Conservation (phyloP, 169 alveolate genomes). For the Eimeria acervulina region DNA sequence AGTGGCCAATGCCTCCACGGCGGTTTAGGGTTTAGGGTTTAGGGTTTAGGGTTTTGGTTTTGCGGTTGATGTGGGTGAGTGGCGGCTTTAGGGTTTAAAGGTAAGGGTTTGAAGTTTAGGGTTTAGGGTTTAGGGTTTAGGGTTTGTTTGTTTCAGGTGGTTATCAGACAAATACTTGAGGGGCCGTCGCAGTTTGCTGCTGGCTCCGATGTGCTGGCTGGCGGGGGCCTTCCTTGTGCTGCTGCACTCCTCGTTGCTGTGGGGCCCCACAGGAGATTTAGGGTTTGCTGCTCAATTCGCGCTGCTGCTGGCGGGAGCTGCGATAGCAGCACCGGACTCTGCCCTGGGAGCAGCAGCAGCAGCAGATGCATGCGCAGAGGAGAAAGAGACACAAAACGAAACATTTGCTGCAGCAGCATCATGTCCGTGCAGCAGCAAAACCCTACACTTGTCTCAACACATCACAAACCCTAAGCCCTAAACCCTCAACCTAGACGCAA, state of each 20-base stretch:
- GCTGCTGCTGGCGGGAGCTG: slow-evolving; percentile 67
- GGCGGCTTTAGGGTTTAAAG: not conserved
- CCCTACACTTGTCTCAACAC: not conserved
- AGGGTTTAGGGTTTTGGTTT: not conserved
- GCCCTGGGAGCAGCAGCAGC: slow-evolving; percentile 86
- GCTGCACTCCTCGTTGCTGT: not conserved
- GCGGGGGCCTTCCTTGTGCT: slow-evolving; percentile 22
- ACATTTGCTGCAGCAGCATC: slow-evolving; percentile 30
- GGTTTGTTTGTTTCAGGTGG: slow-evolving; percentile 16
- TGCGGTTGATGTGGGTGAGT: not conserved
- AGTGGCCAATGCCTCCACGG: not conserved
- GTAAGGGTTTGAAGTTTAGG: not conserved
- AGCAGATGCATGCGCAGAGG: slow-evolving; percentile 66
- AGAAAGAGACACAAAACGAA: not conserved
- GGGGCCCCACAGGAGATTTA: slow-evolving; percentile 32
- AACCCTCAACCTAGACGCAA: not conserved
- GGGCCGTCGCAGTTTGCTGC: slow-evolving; percentile 73
- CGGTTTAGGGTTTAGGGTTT: not conserved
- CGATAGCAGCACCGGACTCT: slow-evolving; percentile 86
- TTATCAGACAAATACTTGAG: slow-evolving; percentile 38
- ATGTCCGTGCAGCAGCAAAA: not conserved
- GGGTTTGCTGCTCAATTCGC: not conserved
- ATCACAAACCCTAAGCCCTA: not conserved
- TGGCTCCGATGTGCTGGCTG: slow-evolving; percentile 52
- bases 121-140: slow-evolving; percentile 24